Evolutionary conservation across 1,284 basidiomycete species (phyloP), one percentile per base, ranked within the genome.

Genomic region (Lignosus rhinocerotis): DNA sequence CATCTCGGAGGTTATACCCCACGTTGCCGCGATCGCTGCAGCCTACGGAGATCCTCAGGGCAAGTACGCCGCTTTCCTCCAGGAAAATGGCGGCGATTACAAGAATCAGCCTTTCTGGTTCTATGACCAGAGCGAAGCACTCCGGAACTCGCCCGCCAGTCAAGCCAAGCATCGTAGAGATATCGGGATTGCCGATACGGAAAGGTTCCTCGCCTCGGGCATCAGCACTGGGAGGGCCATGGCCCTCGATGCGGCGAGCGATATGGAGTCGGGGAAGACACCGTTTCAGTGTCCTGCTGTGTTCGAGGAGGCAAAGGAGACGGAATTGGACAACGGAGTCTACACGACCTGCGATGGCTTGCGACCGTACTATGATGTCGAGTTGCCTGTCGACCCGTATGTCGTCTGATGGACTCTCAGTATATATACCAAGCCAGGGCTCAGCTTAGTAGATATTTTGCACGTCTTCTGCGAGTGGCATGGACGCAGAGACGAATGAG

Each of bases 1-100:
- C 55, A 62, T 74, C 17, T 64, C 68, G 9, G 80, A 84, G 61
- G 66, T 82, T 50, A 70, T 76, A 44, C 82, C 83, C 11, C 83
- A 82, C 61, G 80, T 87, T 49, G 82, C 81, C 41, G 74, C 83
- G 0, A 73, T 79, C 31, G 75, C 78, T 3, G 80, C 81, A 8
- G 82, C 76, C 0, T 87, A 85, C 66, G 85, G 85, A 16, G 84
- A 86, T 64, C 77, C 80, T 6, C 68, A 70, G 32, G 81, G 81
- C 32, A 81, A 76, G 64, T 87, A 87, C 67, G 70, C 70, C 3
- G 64, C 72, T 16, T 86, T 78, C 66, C 67, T 85, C 34, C 64
- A 82, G 73, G 76, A 75, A 47, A 73, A 79, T 62, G 75, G 69
- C 33, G 58, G 61, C 34, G 65, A 67, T 41, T 83, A 82, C 69